A percentile compares a stretch with the other conserved stretches of the same genome.
These are phyloP conservation scores for Iberis amara DNA, from an alignment of 441 rosid species.

Conservation along the genomic window DNA sequence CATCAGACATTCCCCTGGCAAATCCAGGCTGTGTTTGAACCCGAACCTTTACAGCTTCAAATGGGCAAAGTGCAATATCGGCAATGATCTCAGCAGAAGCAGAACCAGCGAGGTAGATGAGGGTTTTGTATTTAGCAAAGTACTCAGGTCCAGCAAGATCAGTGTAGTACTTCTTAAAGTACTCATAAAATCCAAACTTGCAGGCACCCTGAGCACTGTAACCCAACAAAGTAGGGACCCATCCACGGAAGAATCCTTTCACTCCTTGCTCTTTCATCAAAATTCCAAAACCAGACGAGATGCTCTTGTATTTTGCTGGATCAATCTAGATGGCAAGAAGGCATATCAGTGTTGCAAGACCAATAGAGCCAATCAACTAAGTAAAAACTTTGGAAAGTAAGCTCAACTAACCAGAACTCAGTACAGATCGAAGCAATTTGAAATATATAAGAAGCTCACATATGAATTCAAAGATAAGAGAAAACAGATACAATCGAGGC, in stretches of 20 bases:
- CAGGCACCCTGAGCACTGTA: slow-evolving; percentile 99
- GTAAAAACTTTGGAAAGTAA: too few species aligned
- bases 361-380: background rate
- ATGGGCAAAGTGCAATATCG: slow-evolving; percentile 97
- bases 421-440: too few species aligned
- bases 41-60: slow-evolving; percentile 98
- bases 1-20: slow-evolving; percentile 91
- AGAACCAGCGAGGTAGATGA: slow-evolving; percentile 98
- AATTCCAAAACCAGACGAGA: slow-evolving; percentile 87
- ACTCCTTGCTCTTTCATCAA: slow-evolving; percentile 86
- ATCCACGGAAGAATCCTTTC: slow-evolving; percentile 91
- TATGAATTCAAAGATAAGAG: too few species aligned
- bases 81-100: slow-evolving; percentile 99
- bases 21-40: slow-evolving; percentile 99
- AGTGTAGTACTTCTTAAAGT: slow-evolving; percentile 85
- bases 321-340: slow-evolving; percentile 52
- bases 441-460: too few species aligned
- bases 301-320: slow-evolving; percentile 93
- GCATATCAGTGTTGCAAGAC: slow-evolving; percentile 8
- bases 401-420: too few species aligned
- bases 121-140: slow-evolving; percentile 79
- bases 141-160: slow-evolving; percentile 95
- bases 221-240: slow-evolving; percentile 97
- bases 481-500: too few species aligned
- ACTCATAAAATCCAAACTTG: slow-evolving; percentile 98